Evolutionary conservation across 495 filamentous ascomycete species (phyloP), one percentile per base, ranked within the genome.

Genomic region (Paragyromitra xinjiangensis): DNA sequence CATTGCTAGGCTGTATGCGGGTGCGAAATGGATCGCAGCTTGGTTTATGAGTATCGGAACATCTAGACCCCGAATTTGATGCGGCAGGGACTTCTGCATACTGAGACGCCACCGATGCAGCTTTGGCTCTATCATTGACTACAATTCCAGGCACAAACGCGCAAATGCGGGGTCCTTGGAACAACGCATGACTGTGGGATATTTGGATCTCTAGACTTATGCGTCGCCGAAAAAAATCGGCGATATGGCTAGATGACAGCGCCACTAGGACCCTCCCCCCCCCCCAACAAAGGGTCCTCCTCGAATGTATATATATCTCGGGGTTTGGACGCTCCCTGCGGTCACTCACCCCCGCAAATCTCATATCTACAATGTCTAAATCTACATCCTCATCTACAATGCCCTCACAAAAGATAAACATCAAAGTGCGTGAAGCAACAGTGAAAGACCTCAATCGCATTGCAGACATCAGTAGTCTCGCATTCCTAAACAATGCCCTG

Each of bases 111-210:
- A 55, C 59, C 58, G 37, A 55, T 64, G 61, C 22, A 64, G 37
- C 12, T 22, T 64, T 70, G 66, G 45, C 58, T 73, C 29, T 48
- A 77, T 77, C 74, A 77, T 77, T 77, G 69, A 77, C 74, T 64
- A 55, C 70, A 65, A 65, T 71, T 73, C 68, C 73, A 71, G 66
- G 73, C 69, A 77, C 69, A 66, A 66, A 71, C 73, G 69, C 22
- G 74, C 34, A 66, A 77, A 77, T 77, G 74, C 74, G 74, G 74
- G 74, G 74, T 76, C 59, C 50, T 50, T 58, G 51, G 67, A 64
- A 77, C 74, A 77, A 77, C 74, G 74, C 74, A 77, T 50, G 51
- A 73, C 64, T 53, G 53, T 74, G 63, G 56, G 62, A 73, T 76
- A 73, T 76, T 72, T 61, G 61, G 56, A 73, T 76, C 69, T 76